Conservation (phyloP, 192 early-diverging fungal species). For the Glomus cerebriforme region DNA sequence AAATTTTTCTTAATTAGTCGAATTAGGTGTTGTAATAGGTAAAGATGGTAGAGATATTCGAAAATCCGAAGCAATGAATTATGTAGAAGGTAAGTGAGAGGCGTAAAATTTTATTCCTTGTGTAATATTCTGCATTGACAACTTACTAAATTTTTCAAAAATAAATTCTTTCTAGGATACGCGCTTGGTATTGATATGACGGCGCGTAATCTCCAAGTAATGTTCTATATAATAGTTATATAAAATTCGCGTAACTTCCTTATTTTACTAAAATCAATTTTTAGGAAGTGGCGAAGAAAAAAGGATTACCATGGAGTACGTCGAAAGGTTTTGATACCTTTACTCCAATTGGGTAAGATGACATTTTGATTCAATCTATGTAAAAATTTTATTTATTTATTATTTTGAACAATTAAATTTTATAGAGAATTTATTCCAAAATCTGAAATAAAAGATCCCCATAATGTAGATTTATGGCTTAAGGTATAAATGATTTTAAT, state of each 20-base stretch:
- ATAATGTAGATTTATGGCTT: slow-evolving; percentile 75
- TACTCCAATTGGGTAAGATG: slow-evolving; percentile 73
- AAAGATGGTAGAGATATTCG: slow-evolving; percentile 74
- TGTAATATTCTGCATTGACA: neutral
- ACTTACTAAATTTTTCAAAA: too few relatives aligned
- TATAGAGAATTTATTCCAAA: slow-evolving; percentile 76
- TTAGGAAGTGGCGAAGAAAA: slow-evolving; percentile 78
- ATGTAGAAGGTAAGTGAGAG: slow-evolving; percentile 56
- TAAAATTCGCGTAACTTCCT: neutral
- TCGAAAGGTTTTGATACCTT: slow-evolving; percentile 97
- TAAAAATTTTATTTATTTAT: too few relatives aligned
- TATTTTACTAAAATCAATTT: neutral
- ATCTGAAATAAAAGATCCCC: slow-evolving; percentile 65
- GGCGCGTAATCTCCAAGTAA: slow-evolving; percentile 80
- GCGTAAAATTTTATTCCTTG: neutral
- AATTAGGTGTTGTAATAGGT: slow-evolving; percentile 91
- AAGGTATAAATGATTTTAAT: slow-evolving; percentile 45
- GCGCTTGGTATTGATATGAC: slow-evolving; percentile 91
- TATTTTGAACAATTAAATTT: too few relatives aligned
- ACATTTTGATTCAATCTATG: neutral
- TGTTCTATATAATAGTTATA: too few relatives aligned
- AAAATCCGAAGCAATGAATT: slow-evolving; percentile 57
- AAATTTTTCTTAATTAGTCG: slow-evolving; percentile 53
- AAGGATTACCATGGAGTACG: slow-evolving; percentile 84
- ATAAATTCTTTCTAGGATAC: slow-evolving; percentile 54